These are phyloP conservation scores for Tetrahymena elliotti DNA, from an alignment of 73 alveolate species.

Conservation along the genomic window DNA sequence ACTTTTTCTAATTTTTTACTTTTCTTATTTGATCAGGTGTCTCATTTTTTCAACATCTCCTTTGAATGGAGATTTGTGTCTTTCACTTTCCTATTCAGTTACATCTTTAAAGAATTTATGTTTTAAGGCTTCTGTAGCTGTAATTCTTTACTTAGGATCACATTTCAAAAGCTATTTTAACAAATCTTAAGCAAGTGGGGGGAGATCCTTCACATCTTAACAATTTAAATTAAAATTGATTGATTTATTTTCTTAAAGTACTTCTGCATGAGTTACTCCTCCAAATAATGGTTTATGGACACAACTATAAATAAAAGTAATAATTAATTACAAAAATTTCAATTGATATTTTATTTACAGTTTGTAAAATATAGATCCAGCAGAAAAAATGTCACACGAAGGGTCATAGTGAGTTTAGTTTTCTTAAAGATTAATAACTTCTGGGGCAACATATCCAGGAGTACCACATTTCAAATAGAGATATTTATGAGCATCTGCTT, in stretches of 20 bases:
- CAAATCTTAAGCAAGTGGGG: neutral
- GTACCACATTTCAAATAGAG: slow-evolving; percentile 39
- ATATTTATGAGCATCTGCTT: neutral
- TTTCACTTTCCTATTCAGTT: neutral
- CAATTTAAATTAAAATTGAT: neutral
- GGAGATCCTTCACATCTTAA: neutral
- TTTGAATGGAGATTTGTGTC: neutral
- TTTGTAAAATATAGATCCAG: neutral
- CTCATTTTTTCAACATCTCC: neutral
- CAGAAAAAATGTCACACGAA: neutral
- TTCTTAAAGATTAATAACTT: slow-evolving; percentile 30
- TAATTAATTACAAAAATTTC: neutral
- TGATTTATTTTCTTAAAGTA: neutral
- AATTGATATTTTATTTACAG: neutral
- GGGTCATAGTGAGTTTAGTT: neutral
- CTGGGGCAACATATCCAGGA: slow-evolving; percentile 49
- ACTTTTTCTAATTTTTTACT: neutral
- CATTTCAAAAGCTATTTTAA: neutral
- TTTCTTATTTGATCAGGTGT: neutral
- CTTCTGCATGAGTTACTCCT: neutral
- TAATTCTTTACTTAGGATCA: neutral
- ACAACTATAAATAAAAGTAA: neutral
- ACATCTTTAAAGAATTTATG: neutral
- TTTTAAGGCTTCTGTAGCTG: neutral
- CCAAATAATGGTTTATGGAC: neutral